A percentile compares a stretch with the other conserved stretches of the same genome.
phyloP scores from a whole-genome alignment of 306 rosid species.

The Castanospermum australe region DNA sequence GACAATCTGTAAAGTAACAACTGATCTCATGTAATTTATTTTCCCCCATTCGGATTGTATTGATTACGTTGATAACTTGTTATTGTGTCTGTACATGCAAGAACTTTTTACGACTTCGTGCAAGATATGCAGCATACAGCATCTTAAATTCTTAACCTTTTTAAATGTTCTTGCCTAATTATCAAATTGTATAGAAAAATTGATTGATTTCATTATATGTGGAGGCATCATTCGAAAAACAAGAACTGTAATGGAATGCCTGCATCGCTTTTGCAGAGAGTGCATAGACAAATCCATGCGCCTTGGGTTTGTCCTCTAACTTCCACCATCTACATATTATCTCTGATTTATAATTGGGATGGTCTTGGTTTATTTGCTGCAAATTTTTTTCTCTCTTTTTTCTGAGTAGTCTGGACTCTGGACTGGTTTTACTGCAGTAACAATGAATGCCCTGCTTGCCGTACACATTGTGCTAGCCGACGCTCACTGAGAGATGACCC shows the following conservation, averaged over 20 bases:
- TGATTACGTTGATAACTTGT: not conserved
- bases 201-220: conserved; percentile 21
- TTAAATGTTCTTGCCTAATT: not conserved
- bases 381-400: not conserved
- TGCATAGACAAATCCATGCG: conserved; percentile 96
- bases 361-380: conserved; percentile 15
- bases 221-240: conserved; percentile 84
- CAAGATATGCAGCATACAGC: not conserved
- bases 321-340: not conserved
- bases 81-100: not conserved
- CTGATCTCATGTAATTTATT: no score
- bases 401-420: not conserved
- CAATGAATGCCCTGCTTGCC: conserved; percentile 89
- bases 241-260: conserved; percentile 84
- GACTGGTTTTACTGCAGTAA: conserved; percentile 47
- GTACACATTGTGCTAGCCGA: conserved; percentile 90
- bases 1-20: no score
- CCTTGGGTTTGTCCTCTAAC: conserved; percentile 52
- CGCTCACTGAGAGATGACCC: conserved; percentile 87
- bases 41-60: not conserved
- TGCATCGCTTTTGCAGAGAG: conserved; percentile 88
- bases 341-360: not conserved
- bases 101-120: not conserved
- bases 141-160: not conserved
- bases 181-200: not conserved